Evolutionary conservation across 2,329 filamentous ascomycete genomes (phyloP), one percentile per base, ranked within the genome.

Genomic region (Ophiostoma piceae): DNA sequence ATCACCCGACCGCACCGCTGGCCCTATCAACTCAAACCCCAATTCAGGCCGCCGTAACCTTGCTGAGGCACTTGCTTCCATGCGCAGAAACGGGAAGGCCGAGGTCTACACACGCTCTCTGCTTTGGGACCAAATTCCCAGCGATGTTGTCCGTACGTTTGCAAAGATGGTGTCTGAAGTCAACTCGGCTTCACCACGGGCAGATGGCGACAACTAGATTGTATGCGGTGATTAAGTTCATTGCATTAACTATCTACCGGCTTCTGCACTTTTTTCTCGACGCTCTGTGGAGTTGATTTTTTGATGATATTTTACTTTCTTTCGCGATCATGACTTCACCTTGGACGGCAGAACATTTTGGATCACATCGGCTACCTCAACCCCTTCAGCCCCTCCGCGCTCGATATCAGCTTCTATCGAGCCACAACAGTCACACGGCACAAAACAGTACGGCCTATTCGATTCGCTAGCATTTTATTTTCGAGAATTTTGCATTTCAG

Each of bases 21-120:
- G 82, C 83, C 75, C 85, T 80, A 32, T 32, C 74, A 82, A 82
- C 74, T 85, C 84, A 64, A 88, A 85, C 74, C 85, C 84, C 66
- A 88, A 86, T 76, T 85, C 86, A 75, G 86, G 87, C 75, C 88
- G 91, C 73, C 87, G 88, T 76, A 93, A 92, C 78, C 86, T 95
- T 66, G 91, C 90, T 64, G 90, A 96, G 74, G 90, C 92, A 8
- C 85, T 97, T 66, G 88, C 90, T 67, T 88, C 87, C 65, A 92
- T 97, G 88, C 89, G 92, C 74, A 87, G 85, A 75, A 84, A 84
- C 76, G 86, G 84, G 76, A 92, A 92, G 80, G 91, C 94, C 70
- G 93, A 97, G 76, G 92, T 97, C 60, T 97, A 97, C 81, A 96
- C 94, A 43, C 87, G 94, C 71, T 96, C 92, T 73, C 85, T 98